Evolutionary conservation across 2,329 filamentous ascomycete genomes (phyloP).

Genomic region (Didymellaceae sp.): DNA sequence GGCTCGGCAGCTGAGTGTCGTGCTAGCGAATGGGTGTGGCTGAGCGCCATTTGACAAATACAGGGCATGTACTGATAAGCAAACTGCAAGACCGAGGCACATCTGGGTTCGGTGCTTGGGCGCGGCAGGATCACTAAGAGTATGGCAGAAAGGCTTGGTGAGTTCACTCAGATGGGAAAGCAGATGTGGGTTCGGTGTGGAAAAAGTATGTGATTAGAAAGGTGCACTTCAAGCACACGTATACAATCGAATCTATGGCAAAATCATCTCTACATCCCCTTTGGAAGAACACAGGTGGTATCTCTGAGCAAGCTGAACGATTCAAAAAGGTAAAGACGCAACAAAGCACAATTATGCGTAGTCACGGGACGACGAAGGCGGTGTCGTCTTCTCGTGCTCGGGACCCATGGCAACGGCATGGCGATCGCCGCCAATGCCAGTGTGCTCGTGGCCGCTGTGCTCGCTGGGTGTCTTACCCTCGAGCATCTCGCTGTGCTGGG

Average conservation of each 20-base stretch:
- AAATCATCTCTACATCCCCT: conserved; percentile 2
- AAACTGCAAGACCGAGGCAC: background rate
- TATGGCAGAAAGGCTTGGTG: background rate
- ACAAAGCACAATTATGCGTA: conserved; percentile 9
- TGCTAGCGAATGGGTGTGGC: background rate
- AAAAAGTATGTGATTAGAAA: conserved; percentile 11
- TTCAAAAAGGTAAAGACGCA: conserved; percentile 6
- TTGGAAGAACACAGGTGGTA: conserved; percentile 20
- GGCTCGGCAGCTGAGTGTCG: background rate
- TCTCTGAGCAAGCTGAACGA: conserved; percentile 18
- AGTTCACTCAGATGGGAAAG: background rate
- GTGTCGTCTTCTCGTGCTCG: conserved; percentile 49
- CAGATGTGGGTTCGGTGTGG: background rate
- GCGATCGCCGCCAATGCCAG: conserved; percentile 59
- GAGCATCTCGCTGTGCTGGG: conserved; percentile 71
- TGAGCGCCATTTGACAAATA: background rate
- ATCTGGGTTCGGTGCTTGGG: background rate
- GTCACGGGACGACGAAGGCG: conserved; percentile 16
- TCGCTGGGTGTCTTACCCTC: conserved; percentile 61
- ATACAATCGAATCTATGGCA: conserved; percentile 1
- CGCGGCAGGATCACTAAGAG: background rate
- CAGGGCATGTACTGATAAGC: background rate
- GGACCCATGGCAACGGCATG: conserved; percentile 56
- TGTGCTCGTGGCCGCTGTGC: conserved; percentile 53
- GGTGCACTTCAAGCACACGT: conserved; percentile 15